phyloP scores from a whole-genome alignment of 2,329 filamentous ascomycete genomes.

The Venturia nashicola region DNA sequence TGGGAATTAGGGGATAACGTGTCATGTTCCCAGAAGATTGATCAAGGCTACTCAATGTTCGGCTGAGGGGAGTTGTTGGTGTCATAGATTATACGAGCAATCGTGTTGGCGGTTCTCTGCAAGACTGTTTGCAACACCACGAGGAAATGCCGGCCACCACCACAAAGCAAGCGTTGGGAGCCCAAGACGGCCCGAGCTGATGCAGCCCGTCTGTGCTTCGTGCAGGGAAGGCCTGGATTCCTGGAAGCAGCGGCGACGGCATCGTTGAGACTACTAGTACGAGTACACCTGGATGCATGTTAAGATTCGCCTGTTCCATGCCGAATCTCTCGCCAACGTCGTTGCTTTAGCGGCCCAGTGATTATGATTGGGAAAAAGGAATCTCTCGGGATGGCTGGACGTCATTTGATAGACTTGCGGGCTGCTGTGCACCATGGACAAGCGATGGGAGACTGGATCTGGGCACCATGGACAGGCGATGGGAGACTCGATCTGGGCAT shows the following conservation, averaged over 20 bases:
- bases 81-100: neutral
- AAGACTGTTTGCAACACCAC: neutral
- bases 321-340: conserved; percentile 1
- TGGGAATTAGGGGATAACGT: too few species aligned
- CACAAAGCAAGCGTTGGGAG: neutral
- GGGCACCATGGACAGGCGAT: too few species aligned
- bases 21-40: neutral
- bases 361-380: neutral
- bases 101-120: neutral
- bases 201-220: neutral
- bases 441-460: too few species aligned
- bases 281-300: neutral
- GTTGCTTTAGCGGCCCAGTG: neutral
- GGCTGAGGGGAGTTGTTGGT: neutral
- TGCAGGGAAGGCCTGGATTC: neutral
- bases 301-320: neutral
- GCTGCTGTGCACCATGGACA: neutral
- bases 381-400: neutral
- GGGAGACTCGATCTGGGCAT: too few species aligned
- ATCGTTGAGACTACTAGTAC: neutral
- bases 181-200: neutral
- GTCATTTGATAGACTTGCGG: neutral
- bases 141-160: neutral
- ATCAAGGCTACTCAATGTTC: neutral
- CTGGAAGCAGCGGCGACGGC: neutral